Base-by-base conservation (phyloP, 495 filamentous ascomycete species). In the Pyronema omphalodes region DNA sequence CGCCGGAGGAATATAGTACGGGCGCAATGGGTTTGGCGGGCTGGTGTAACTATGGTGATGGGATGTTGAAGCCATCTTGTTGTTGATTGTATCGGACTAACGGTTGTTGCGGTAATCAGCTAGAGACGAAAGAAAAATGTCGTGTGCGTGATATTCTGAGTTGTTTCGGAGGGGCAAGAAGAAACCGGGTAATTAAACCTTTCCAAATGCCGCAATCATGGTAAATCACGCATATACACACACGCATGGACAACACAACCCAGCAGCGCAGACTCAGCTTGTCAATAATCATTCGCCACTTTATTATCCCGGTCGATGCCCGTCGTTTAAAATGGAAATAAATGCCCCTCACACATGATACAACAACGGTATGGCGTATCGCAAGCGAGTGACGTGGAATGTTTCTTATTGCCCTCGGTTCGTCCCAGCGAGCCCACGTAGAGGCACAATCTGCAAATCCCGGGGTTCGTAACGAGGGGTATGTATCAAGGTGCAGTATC, bases 1-100 rank as follows among this genome's bases (percentile, higher is more conserved):
- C 53, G 88, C 79, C 3, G 85, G 77, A 4, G 88, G 86, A 58
- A 86, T 79, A 69, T 98, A 95, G 69, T 98, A 98, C 0, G 91
- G 91, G 56, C 91, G 76, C 44, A 96, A 74, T 54, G 91, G 91
- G 68, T 98, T 96, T 53, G 84, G 82, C 58, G 77, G 79, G 35
- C 36, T 33, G 44, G 11, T 9, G 44, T 47, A 14, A 23, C 23
- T 11, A 23, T 47, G 44, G 19, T 34, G 47, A 34, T 36, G 18
- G 47, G 29, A n/a, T 50, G 44, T 47, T n/a, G 47, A 50, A 36
- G 47, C 47, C 47, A 50, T 50, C 9, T 35, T 50, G 18, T n/a
- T 17, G 39, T 41, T 41, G 11, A 17, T 41, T 47, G 23, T 47
- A n/a, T 23, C 18, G 23, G 23, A 29, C 23, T 29, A 29, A 29